phyloP scores from a whole-genome alignment of 495 filamentous ascomycete species.

The Penicillium macrosclerotiorum region DNA sequence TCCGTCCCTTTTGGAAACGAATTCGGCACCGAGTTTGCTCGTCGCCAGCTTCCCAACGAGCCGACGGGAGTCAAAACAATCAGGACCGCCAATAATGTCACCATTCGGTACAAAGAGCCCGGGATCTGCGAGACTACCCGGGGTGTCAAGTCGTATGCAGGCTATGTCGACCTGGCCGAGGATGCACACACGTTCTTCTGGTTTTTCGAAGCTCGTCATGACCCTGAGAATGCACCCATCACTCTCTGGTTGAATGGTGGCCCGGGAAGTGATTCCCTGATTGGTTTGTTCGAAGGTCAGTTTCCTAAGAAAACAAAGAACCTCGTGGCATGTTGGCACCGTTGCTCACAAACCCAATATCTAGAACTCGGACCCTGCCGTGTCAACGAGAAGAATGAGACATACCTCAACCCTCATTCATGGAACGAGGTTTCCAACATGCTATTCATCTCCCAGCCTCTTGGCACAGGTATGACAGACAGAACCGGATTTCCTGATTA shows the following conservation, averaged over 20 bases:
- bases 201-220: slow-evolving; percentile 50
- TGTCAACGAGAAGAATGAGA: slow-evolving; percentile 50
- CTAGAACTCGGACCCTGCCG: slow-evolving; percentile 59
- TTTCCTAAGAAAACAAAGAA: slow-evolving; percentile 19
- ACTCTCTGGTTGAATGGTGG: slow-evolving; percentile 54
- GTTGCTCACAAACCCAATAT: neutral
- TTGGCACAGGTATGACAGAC: slow-evolving; percentile 48
- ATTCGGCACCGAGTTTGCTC: slow-evolving; percentile 19
- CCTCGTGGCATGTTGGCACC: neutral
- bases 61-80: slow-evolving; percentile 57
- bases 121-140: slow-evolving; percentile 51
- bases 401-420: slow-evolving; percentile 57
- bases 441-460: slow-evolving; percentile 69
- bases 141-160: slow-evolving; percentile 47
- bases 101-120: slow-evolving; percentile 42
- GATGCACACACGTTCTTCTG: slow-evolving; percentile 49
- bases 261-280: slow-evolving; percentile 60
- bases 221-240: slow-evolving; percentile 50
- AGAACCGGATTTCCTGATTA: no score
- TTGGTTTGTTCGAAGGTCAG: slow-evolving; percentile 66
- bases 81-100: slow-evolving; percentile 54
- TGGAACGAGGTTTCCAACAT: slow-evolving; percentile 76
- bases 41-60: slow-evolving; percentile 45
- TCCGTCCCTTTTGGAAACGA: slow-evolving; percentile 16
- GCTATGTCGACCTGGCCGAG: slow-evolving; percentile 46